Conservation (phyloP, 139 green algal genomes). For the Pseudopediastrum boryanum region DNA sequence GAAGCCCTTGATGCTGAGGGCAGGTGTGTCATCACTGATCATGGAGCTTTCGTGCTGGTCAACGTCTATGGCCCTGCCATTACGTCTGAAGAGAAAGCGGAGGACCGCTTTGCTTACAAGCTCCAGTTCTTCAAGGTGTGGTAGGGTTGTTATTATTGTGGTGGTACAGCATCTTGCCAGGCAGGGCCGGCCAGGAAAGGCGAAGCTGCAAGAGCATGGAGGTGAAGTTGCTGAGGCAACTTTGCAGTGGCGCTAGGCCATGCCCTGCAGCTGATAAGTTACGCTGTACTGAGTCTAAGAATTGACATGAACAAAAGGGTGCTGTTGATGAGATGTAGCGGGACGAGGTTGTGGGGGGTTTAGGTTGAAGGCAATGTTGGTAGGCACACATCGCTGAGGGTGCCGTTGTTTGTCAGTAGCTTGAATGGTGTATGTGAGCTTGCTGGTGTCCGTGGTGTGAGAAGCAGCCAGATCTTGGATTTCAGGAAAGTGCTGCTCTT, state of each 20-base stretch:
- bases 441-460: too few relatives aligned
- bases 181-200: background rate
- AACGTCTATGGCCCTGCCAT: slow-evolving; percentile 65
- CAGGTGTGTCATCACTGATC: slow-evolving; percentile 62
- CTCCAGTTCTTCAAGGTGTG: slow-evolving; percentile 45
- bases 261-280: background rate
- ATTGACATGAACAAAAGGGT: slow-evolving; percentile 1
- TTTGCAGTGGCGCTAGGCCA: background rate
- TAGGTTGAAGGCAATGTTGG: too few relatives aligned
- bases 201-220: background rate
- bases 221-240: background rate
- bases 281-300: background rate
- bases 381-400: too few relatives aligned
- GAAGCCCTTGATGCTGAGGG: slow-evolving; percentile 62
- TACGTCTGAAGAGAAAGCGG: slow-evolving; percentile 44
- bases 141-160: background rate
- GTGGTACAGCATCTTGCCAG: background rate
- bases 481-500: too few relatives aligned
- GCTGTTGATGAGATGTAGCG: background rate
- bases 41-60: slow-evolving; percentile 62
- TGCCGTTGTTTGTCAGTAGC: too few relatives aligned
- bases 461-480: too few relatives aligned
- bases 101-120: slow-evolving; percentile 45
- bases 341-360: too few relatives aligned
- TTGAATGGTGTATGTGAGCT: too few relatives aligned